These are phyloP conservation scores for Wickerhamiella hasegawae DNA, from an alignment of 805 yeast genomes.

Conservation along the genomic window DNA sequence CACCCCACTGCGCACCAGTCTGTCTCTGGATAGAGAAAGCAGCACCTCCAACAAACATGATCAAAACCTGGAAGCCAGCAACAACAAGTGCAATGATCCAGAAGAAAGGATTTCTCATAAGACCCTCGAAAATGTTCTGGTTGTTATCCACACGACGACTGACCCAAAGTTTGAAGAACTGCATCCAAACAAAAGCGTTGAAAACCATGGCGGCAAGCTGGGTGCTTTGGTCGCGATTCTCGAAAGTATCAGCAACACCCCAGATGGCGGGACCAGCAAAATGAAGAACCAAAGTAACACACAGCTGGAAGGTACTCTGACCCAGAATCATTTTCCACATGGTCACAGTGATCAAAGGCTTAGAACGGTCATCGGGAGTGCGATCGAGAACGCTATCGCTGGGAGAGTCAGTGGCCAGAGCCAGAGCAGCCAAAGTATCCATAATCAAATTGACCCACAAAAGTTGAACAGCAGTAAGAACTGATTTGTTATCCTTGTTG, in stretches of 20 bases:
- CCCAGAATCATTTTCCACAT: conserved; percentile 99
- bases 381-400: conserved; percentile 63
- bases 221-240: conserved; percentile 29
- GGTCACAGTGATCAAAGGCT: conserved; percentile 68
- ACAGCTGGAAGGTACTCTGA: conserved; percentile 64
- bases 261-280: conserved; percentile 60
- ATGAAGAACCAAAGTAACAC: conserved; percentile 64
- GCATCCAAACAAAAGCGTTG: conserved; percentile 96
- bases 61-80: conserved; percentile 70
- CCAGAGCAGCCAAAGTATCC: conserved; percentile 97
- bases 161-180: conserved; percentile 82
- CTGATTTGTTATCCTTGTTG: conserved; percentile 62
- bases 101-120: conserved; percentile 73
- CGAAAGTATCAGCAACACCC: conserved; percentile 15
- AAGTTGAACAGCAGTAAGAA: conserved; percentile 90
- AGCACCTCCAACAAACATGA: conserved; percentile 95
- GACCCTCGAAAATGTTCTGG: conserved; percentile 68
- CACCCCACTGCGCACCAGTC: conserved; percentile 79
- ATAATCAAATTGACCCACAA: conserved; percentile 95
- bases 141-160: conserved; percentile 78
- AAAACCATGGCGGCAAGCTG: conserved; percentile 75
- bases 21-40: conserved; percentile 75
- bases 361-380: conserved; percentile 68
- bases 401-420: conserved; percentile 95
- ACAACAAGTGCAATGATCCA: conserved; percentile 54